A percentile compares a stretch with the other conserved stretches of the same genome.
phyloP scores from a whole-genome alignment of 805 yeast species.

The Kodamaea restingae region DNA sequence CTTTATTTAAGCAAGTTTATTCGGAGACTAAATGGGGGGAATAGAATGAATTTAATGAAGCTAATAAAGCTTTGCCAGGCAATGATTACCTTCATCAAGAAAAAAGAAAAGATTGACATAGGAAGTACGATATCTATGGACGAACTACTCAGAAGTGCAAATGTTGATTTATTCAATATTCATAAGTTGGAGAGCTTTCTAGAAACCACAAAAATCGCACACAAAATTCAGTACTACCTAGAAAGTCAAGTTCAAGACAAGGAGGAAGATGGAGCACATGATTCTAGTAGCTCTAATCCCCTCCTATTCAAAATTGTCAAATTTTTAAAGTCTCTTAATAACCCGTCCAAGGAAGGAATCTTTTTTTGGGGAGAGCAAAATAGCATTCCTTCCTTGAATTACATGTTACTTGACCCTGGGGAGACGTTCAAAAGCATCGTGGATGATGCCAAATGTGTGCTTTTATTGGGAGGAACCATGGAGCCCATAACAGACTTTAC shows the following conservation, averaged over 20 bases:
- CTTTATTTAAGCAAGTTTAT: constrained; percentile 57
- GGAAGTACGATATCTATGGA: constrained; percentile 52
- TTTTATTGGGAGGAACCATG: constrained; percentile 95
- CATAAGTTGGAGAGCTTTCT: constrained; percentile 64
- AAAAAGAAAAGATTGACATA: constrained; percentile 26
- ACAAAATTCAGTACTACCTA: constrained; percentile 73
- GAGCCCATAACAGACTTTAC: constrained; percentile 76
- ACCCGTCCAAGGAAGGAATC: constrained; percentile 78
- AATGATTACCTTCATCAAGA: constrained; percentile 45
- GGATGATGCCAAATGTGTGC: constrained; percentile 60
- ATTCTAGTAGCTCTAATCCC: constrained; percentile 39
- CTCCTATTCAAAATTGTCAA: constrained; percentile 60
- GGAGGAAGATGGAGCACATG: constrained; percentile 3
- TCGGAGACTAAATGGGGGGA: constrained; percentile 63
- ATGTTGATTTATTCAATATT: constrained; percentile 70
- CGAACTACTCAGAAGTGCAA: constrained; percentile 53
- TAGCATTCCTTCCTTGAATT: constrained; percentile 44
- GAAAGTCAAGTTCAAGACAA: constrained; percentile 19
- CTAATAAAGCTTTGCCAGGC: constrained; percentile 53
- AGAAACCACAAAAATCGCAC: constrained; percentile 69
- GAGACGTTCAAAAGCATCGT: constrained; percentile 63
- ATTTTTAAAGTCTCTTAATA: constrained; percentile 61
- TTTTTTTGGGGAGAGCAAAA: constrained; percentile 55
- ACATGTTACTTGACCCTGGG: constrained; percentile 78
- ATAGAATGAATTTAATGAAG: constrained; percentile 65